A percentile compares a stretch with the other conserved stretches of the same genome.
Conservation (phyloP, 768 basidiomycete genomes). For the Cystobasidium onofrii region DNA sequence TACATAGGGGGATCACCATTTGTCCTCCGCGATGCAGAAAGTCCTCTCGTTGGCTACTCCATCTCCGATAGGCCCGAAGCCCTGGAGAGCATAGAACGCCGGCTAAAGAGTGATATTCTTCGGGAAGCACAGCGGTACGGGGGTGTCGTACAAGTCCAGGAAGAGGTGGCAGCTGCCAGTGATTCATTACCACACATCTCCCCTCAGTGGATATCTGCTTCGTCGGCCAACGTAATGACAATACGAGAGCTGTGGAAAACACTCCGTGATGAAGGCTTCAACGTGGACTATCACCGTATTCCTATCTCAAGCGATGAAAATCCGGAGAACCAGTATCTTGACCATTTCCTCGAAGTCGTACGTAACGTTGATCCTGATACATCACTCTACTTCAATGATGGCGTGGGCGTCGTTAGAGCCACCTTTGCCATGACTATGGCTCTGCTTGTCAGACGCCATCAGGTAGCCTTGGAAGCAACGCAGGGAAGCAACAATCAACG, state of each 20-base stretch:
- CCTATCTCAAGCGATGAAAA: constrained; percentile 90
- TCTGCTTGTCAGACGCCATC: constrained; percentile 70
- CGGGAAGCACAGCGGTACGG: constrained; percentile 76
- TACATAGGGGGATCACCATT: constrained; percentile 88
- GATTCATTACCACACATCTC: constrained; percentile 64
- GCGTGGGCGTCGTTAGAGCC: constrained; percentile 82
- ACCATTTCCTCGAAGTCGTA: constrained; percentile 79
- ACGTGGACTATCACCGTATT: constrained; percentile 86
- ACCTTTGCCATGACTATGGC: constrained; percentile 91
- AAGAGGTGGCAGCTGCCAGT: constrained; percentile 59
- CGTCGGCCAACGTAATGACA: constrained; percentile 72
- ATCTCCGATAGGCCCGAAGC: constrained; percentile 90
- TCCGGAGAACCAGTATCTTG: constrained; percentile 95
- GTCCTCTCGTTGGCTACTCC: constrained; percentile 67
- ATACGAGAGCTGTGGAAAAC: constrained; percentile 74
- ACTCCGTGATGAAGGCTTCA: constrained; percentile 76
- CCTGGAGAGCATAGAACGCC: constrained; percentile 79
- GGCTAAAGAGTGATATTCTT: constrained; percentile 83
- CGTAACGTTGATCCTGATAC: constrained; percentile 65
- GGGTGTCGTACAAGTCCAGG: constrained; percentile 83
- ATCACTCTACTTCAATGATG: constrained; percentile 85
- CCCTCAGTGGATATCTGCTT: constrained; percentile 84
- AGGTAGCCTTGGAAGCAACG: constrained; percentile 51
- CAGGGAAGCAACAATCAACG: not conserved
- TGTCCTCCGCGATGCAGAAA: constrained; percentile 74